phyloP scores from a whole-genome alignment of 208 protist species.

The Trypanosoma cruzi region DNA sequence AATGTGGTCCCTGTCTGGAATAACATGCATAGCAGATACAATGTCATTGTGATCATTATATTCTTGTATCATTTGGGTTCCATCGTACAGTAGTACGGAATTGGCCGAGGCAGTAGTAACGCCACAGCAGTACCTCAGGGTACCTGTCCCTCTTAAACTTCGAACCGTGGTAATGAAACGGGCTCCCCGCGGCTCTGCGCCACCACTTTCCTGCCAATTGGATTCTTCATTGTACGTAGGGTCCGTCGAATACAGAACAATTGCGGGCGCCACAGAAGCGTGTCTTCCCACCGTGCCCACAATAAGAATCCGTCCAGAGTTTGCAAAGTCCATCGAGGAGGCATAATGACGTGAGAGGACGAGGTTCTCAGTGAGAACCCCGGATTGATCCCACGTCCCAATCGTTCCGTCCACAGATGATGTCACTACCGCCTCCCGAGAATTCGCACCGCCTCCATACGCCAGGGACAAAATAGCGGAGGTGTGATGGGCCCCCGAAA shows the following conservation, averaged over 20 bases:
- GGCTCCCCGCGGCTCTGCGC: conserved; percentile 68
- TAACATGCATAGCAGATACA: conserved; percentile 77
- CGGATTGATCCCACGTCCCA: conserved; percentile 77
- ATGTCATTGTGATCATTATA: conserved; percentile 87
- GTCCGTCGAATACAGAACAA: conserved; percentile 79
- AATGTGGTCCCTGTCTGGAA: conserved; percentile 57
- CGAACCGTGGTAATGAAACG: conserved; percentile 79
- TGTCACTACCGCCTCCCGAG: conserved; percentile 78
- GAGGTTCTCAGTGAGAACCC: conserved; percentile 71
- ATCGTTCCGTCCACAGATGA: conserved; percentile 85
- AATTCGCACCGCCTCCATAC: conserved; percentile 45
- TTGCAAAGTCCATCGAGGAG: conserved; percentile 80
- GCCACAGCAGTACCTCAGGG: conserved; percentile 64
- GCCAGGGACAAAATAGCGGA: conserved; percentile 76
- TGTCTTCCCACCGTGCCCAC: conserved; percentile 68
- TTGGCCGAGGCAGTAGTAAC: conserved; percentile 44
- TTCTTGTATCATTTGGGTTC: conserved; percentile 57
- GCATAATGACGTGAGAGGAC: conserved; percentile 84
- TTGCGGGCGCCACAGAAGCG: conserved; percentile 53
- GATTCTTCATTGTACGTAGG: conserved; percentile 44
- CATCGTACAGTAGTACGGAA: conserved; percentile 68
- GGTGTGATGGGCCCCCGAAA: conserved; percentile 55
- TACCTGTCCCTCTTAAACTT: conserved; percentile 39
- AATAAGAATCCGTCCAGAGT: conserved; percentile 69
- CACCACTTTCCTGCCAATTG: conserved; percentile 76